Evolutionary conservation across 2,329 filamentous ascomycete species (phyloP).

Genomic region (Arthrobotrys entomopaga): DNA sequence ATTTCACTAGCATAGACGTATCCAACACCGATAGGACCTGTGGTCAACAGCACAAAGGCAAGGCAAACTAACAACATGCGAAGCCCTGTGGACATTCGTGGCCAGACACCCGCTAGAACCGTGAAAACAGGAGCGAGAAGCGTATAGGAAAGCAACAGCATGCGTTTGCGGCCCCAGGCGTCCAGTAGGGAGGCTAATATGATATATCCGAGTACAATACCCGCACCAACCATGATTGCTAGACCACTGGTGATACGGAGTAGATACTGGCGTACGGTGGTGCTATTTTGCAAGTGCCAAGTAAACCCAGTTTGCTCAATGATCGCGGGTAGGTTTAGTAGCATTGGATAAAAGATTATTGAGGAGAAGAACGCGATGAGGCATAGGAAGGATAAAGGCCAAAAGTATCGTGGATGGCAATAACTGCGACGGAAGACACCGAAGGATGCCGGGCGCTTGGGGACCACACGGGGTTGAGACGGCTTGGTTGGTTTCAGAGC

Average conservation of each 20-base stretch:
- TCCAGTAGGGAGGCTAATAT: constrained; percentile 19
- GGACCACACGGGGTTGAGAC: constrained; percentile 9
- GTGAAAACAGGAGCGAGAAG: constrained; percentile 2
- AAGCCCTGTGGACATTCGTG: neutral
- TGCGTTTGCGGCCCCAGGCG: constrained; percentile 30
- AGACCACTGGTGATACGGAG: constrained; percentile 6
- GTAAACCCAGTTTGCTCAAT: constrained; percentile 1
- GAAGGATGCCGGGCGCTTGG: constrained; percentile 21
- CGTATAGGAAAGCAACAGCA: constrained; percentile 14
- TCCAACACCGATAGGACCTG: constrained; percentile 29
- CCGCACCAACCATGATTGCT: constrained; percentile 2
- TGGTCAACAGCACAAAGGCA: constrained; percentile 5
- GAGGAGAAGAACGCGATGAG: constrained; percentile 21
- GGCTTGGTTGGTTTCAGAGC: constrained; percentile 8
- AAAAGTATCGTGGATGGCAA: constrained; percentile 14
- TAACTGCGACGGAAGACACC: constrained; percentile 14
- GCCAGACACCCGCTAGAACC: constrained; percentile 21
- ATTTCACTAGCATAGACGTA: constrained; percentile 35
- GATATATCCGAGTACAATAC: constrained; percentile 19
- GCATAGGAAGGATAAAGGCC: constrained; percentile 16
- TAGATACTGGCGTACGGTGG: constrained; percentile 4
- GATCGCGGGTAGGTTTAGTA: constrained; percentile 22
- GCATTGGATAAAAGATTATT: constrained; percentile 22
- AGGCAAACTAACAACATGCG: constrained; percentile 19
- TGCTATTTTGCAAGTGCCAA: neutral